phyloP scores from a whole-genome alignment of 2,329 filamentous ascomycete species.

The Diplodia sapinea region DNA sequence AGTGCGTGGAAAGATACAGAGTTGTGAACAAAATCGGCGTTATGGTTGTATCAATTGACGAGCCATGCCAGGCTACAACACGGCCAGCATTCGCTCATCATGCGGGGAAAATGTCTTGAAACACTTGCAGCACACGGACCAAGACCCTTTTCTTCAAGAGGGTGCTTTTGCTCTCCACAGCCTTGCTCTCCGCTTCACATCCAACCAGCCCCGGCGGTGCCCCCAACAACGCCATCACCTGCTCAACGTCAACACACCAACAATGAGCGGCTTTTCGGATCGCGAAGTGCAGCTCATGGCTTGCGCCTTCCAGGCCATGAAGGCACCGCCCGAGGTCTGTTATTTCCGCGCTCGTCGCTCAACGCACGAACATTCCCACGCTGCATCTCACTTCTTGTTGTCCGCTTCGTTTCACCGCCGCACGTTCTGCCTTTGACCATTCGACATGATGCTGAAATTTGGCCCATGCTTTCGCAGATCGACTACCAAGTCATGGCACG shows the following conservation, averaged over 20 bases:
- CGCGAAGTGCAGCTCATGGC: conserved; percentile 32
- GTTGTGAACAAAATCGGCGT: background rate
- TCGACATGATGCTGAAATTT: background rate
- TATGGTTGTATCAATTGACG: background rate
- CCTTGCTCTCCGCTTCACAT: conserved; percentile 1
- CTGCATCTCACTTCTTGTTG: background rate
- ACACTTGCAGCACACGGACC: conserved; percentile 15
- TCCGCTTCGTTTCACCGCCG: background rate
- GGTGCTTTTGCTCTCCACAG: background rate
- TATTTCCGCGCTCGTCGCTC: background rate
- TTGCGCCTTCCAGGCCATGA: conserved; percentile 32
- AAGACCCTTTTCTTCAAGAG: conserved; percentile 2
- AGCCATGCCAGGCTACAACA: background rate
- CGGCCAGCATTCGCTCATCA: background rate
- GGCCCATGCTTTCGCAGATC: conserved; percentile 37
- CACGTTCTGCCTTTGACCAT: background rate
- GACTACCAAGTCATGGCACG: conserved; percentile 47
- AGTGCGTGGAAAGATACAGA: background rate
- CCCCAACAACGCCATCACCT: background rate
- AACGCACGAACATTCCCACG: background rate
- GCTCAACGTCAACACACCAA: conserved; percentile 1
- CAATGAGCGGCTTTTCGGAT: conserved; percentile 21
- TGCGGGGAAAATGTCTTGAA: conserved; percentile 10
- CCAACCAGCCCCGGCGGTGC: background rate
- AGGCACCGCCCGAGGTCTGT: conserved; percentile 22